Evolutionary conservation across 441 rosid genomes (phyloP).

Genomic region (Eruca vesicaria): DNA sequence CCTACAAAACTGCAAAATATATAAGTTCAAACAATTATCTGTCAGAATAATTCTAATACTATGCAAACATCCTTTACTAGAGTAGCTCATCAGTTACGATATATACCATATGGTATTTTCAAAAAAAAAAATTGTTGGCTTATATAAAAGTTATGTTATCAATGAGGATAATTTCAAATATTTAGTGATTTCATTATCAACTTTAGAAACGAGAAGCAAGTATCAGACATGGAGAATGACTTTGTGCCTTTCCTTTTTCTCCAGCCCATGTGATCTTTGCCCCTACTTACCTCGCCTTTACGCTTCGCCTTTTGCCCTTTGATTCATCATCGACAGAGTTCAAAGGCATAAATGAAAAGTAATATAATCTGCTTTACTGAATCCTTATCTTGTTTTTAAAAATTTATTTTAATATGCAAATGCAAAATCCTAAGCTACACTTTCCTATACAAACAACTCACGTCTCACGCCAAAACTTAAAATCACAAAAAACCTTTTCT

Average conservation of each 20-base stretch:
- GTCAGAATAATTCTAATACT: background rate
- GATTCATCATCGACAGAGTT: conserved; percentile 16
- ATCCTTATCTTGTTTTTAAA: background rate
- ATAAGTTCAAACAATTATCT: background rate
- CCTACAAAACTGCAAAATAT: background rate
- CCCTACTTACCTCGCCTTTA: conserved; percentile 31
- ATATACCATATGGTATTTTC: background rate
- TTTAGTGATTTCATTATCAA: background rate
- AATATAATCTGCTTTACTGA: conserved; percentile 1
- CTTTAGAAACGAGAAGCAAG: conserved; percentile 1
- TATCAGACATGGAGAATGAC: conserved; percentile 4
- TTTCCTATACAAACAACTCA: background rate
- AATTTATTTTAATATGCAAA: background rate
- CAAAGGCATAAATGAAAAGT: background rate
- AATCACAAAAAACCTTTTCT: background rate
- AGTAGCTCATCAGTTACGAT: background rate
- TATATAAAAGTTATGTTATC: background rate
- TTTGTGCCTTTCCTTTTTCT: background rate
- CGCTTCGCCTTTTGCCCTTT: conserved; percentile 23
- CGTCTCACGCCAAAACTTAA: background rate
- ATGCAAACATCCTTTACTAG: background rate
- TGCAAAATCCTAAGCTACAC: no score
- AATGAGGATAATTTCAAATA: background rate
- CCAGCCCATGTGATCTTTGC: conserved; percentile 25
- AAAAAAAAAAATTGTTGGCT: background rate